Base-by-base conservation (phyloP, 2,329 filamentous ascomycete genomes). In the Aspergillus brasiliensis region DNA sequence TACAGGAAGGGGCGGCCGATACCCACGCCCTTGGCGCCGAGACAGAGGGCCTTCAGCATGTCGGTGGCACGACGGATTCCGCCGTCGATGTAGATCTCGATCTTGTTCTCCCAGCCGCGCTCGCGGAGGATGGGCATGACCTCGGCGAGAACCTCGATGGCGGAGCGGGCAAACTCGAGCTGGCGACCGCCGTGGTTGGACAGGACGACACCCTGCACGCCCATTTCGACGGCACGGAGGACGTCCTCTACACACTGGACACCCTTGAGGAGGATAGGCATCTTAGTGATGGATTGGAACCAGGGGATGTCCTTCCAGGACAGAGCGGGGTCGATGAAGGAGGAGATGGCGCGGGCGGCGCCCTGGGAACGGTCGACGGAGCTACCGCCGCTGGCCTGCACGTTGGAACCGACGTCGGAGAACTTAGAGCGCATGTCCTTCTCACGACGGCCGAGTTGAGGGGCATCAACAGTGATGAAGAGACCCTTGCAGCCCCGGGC, bases 391-490 rank as follows among this genome's bases (percentile, higher is more conserved):
- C 81, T 81, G 59, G 78, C 78, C 78, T 98, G 95, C 13, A 98
- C 91, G 71, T 88, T 90, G 27, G 89, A 90, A 8, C 93, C 94
- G 13, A 85, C 85, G 68, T 97, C 94, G 38, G 86, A 86, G 74
- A 96, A 96, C 78, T 98, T 98, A 66, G 85, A 86, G 40, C 95
- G 91, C 95, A 98, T 98, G 75, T 98, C 95, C 81, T 98, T 99
- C 78, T 99, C 95, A 67, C 95, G 85, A 40, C 95, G 88, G 44
- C 95, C 95, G 21, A 99, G 88, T 77, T 98, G 94, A 5, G 95
- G 95, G 55, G 95, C 95, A 75, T 99, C 95, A 57, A 99, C 95
- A 2, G 95, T 99, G 80, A 99, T 97, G 83, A 99, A 99, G 17
- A 99, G 87, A 8, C 90, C 95, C 78, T 91, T 95, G 83, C 95